Evolutionary conservation across 2,329 filamentous ascomycete species (phyloP).

Genomic region (Phialophora expanda): DNA sequence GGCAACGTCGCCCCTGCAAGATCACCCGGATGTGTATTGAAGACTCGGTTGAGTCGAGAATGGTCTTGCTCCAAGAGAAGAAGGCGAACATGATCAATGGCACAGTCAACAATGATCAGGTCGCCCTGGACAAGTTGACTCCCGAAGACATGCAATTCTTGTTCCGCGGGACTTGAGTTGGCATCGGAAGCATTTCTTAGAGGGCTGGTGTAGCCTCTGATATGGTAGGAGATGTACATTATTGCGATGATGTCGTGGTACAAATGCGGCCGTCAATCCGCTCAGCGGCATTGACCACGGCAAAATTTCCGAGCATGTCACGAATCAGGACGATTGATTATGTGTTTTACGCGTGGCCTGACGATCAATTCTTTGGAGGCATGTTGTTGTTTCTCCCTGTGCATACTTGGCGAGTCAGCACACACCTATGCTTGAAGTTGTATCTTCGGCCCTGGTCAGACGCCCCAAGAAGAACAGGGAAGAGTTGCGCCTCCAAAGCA

Average conservation of each 20-base stretch:
- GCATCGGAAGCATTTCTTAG: background rate
- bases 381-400: background rate
- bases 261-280: background rate
- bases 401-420: background rate
- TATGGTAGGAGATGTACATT: background rate
- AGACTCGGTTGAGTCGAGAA: slow-evolving; percentile 93
- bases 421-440: background rate
- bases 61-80: slow-evolving; percentile 96
- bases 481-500: background rate
- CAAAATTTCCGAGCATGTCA: background rate
- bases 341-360: background rate
- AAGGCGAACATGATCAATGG: slow-evolving; percentile 98
- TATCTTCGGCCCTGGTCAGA: background rate
- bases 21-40: slow-evolving; percentile 96
- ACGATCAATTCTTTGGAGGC: background rate
- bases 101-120: slow-evolving; percentile 91
- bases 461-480: background rate
- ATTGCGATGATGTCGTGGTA: background rate
- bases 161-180: slow-evolving; percentile 70
- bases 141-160: slow-evolving; percentile 95
- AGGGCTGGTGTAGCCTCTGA: background rate
- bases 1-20: slow-evolving; percentile 88
- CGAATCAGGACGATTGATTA: background rate
- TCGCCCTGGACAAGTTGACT: slow-evolving; percentile 87
- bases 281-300: background rate